Conservation (phyloP, 495 filamentous ascomycete species). For the Penicillium canescens region DNA sequence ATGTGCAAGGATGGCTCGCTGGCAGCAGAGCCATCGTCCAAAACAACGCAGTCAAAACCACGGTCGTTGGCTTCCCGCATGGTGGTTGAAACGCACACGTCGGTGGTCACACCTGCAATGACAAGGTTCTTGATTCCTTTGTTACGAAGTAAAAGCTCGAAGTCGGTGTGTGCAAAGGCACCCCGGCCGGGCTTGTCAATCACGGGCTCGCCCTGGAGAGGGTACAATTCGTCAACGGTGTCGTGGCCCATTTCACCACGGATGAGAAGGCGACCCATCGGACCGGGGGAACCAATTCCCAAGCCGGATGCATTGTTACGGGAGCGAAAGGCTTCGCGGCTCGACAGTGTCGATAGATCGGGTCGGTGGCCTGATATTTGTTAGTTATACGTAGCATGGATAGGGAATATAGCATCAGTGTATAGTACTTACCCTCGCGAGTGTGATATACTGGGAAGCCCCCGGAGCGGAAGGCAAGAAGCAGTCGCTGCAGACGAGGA, state of each 20-base stretch:
- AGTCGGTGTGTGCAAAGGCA: slow-evolving; percentile 67
- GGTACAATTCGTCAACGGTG: slow-evolving; percentile 59
- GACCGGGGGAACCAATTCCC: slow-evolving; percentile 61
- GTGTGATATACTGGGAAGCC: slow-evolving; percentile 68
- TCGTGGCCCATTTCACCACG: slow-evolving; percentile 66
- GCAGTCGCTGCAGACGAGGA: slow-evolving; percentile 52
- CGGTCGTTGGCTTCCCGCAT: slow-evolving; percentile 73
- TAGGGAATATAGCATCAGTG: background rate
- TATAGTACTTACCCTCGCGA: slow-evolving; percentile 49
- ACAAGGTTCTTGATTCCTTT: slow-evolving; percentile 68
- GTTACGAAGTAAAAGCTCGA: slow-evolving; percentile 59
- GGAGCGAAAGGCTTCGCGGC: slow-evolving; percentile 56
- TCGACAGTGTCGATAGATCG: slow-evolving; percentile 58
- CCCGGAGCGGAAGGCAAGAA: slow-evolving; percentile 56
- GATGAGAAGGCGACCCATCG: slow-evolving; percentile 63
- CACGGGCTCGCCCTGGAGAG: slow-evolving; percentile 56
- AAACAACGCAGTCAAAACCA: slow-evolving; percentile 67
- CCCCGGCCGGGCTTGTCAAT: slow-evolving; percentile 69
- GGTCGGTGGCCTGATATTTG: slow-evolving; percentile 56
- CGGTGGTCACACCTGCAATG: slow-evolving; percentile 66
- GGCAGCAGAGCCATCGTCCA: slow-evolving; percentile 56
- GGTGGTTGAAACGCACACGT: slow-evolving; percentile 69
- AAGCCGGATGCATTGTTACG: slow-evolving; percentile 54
- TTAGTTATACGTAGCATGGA: slow-evolving; percentile 11
- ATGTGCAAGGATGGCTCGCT: slow-evolving; percentile 48